Percentiles rank a stretch among this genome's conserved stretches.
These are phyloP conservation scores for Tremella mesenterica DNA, from an alignment of 768 basidiomycete species.

Conservation along the genomic window DNA sequence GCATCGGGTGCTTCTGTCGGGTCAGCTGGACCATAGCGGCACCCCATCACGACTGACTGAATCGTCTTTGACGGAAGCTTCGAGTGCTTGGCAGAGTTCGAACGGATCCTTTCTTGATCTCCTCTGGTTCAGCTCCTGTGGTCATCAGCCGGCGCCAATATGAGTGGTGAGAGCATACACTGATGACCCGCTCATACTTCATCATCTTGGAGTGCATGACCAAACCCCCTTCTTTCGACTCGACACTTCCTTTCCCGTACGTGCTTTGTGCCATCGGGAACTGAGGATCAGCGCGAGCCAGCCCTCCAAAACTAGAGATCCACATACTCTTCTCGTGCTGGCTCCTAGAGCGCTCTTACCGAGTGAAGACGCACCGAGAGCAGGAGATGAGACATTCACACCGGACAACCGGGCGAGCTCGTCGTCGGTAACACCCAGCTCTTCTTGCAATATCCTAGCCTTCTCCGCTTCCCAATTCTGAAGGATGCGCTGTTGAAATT, in stretches of 20 bases:
- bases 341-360: slow-evolving; percentile 29
- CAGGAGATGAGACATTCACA: background rate
- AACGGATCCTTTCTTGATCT: slow-evolving; percentile 30
- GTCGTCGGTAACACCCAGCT: slow-evolving; percentile 38
- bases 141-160: background rate
- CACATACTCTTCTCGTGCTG: slow-evolving; percentile 28
- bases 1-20: slow-evolving; percentile 38
- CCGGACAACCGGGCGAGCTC: slow-evolving; percentile 20
- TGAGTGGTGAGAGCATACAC: slow-evolving; percentile 53
- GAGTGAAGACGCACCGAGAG: slow-evolving; percentile 13
- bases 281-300: slow-evolving; percentile 6
- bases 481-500: slow-evolving; percentile 33
- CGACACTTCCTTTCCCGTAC: slow-evolving; percentile 4
- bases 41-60: slow-evolving; percentile 11
- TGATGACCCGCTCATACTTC: slow-evolving; percentile 77
- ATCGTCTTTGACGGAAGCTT: slow-evolving; percentile 32
- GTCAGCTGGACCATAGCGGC: background rate
- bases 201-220: slow-evolving; percentile 55
- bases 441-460: slow-evolving; percentile 32
- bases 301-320: too few species aligned
- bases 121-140: slow-evolving; percentile 30
- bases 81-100: slow-evolving; percentile 34
- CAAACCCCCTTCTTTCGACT: slow-evolving; percentile 27
- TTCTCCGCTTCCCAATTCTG: slow-evolving; percentile 38
- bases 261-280: slow-evolving; percentile 24